Conservation (phyloP, 1,139 yeast genomes). For the Scheffersomyces stambukii region DNA sequence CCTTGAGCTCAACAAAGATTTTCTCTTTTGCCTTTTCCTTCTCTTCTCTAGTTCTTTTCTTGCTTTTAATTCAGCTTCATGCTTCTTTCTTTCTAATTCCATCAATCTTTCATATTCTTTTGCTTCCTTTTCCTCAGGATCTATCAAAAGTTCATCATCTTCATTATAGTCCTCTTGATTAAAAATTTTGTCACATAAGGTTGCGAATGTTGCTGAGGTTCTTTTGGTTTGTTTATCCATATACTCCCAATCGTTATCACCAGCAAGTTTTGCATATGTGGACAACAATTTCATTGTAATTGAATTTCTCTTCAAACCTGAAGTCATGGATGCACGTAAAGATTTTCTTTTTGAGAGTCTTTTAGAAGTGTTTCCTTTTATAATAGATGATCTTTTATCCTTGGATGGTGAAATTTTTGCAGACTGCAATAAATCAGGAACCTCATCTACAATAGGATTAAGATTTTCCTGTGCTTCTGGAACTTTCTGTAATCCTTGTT, state of each 20-base stretch:
- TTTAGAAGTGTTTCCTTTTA: conserved; percentile 22
- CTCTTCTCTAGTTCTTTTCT: conserved; percentile 45
- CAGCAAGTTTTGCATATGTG: conserved; percentile 66
- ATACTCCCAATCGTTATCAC: conserved; percentile 66
- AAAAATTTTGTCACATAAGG: conserved; percentile 70
- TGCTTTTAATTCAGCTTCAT: conserved; percentile 43
- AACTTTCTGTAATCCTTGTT: conserved; percentile 6
- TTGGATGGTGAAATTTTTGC: conserved; percentile 28
- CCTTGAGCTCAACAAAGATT: conserved; percentile 37
- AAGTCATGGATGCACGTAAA: conserved; percentile 37
- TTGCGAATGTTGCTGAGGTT: conserved; percentile 74
- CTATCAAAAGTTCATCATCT: conserved; percentile 49
- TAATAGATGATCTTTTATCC: conserved; percentile 30
- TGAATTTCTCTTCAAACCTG: conserved; percentile 59
- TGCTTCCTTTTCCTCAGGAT: conserved; percentile 48
- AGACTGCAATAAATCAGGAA: conserved; percentile 24
- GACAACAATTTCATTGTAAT: conserved; percentile 66
- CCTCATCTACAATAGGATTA: conserved; percentile 24
- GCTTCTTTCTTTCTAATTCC: conserved; percentile 50
- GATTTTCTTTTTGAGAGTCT: conserved; percentile 37
- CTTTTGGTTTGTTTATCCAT: conserved; percentile 71
- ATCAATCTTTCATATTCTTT: conserved; percentile 45
- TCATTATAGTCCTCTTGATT: conserved; percentile 54
- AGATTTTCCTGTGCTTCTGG: conserved; percentile 7
- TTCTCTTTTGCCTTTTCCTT: conserved; percentile 41